phyloP scores from a whole-genome alignment of 345 rosid genomes.

The Boechera retrofracta region DNA sequence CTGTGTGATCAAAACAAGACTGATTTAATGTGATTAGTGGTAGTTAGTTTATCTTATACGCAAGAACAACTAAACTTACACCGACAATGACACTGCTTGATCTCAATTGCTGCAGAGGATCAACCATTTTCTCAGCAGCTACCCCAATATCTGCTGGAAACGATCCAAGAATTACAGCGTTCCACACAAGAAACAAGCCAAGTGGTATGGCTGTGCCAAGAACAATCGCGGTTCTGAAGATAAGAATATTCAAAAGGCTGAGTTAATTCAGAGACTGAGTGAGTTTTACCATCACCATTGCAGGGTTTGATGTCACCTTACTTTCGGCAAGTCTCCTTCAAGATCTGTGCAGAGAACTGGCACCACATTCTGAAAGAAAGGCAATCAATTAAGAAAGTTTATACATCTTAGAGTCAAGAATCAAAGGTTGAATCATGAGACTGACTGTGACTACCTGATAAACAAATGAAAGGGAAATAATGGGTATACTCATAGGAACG shows the following conservation, averaged over 20 bases:
- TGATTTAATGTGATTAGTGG: slow-evolving; percentile 11
- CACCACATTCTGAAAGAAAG: slow-evolving; percentile 76
- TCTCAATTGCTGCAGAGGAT: slow-evolving; percentile 80
- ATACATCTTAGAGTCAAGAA: slow-evolving; percentile 22
- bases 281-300: slow-evolving; percentile 7
- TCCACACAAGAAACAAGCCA: slow-evolving; percentile 86
- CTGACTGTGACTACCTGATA: slow-evolving; percentile 66
- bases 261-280: slow-evolving; percentile 11
- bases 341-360: slow-evolving; percentile 93
- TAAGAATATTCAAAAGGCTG: slow-evolving; percentile 9
- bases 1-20: slow-evolving; percentile 54
- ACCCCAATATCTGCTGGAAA: slow-evolving; percentile 55
- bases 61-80: slow-evolving; percentile 56
- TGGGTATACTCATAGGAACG: slow-evolving; percentile 96
- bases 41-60: slow-evolving; percentile 8
- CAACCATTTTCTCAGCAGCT: slow-evolving; percentile 52
- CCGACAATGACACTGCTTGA: slow-evolving; percentile 69
- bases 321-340: slow-evolving; percentile 94
- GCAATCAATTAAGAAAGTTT: slow-evolving; percentile 28
- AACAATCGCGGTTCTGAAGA: slow-evolving; percentile 80
- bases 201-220: slow-evolving; percentile 91
- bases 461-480: slow-evolving; percentile 91
- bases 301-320: slow-evolving; percentile 65
- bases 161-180: slow-evolving; percentile 84
- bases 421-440: not conserved